These are phyloP conservation scores for Arabidopsis arenosa DNA, from an alignment of 345 rosid genomes.

Conservation along the genomic window DNA sequence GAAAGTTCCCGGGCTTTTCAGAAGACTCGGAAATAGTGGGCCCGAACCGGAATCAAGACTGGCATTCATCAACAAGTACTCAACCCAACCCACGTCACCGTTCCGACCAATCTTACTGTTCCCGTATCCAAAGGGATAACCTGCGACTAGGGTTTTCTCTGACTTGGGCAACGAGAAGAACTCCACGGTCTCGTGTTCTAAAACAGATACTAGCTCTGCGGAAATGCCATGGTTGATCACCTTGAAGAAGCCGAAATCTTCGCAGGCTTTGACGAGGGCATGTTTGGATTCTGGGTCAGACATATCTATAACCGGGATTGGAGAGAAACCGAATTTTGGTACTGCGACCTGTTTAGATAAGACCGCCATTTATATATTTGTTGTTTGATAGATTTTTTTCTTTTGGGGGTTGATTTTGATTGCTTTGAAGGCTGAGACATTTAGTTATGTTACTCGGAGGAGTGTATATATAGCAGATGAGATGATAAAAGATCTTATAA, in stretches of 20 bases:
- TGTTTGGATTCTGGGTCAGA: constrained; percentile 49
- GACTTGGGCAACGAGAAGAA: constrained; percentile 72
- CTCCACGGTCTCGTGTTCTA: constrained; percentile 60
- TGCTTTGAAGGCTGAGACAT: constrained; percentile 32
- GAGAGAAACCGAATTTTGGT: constrained; percentile 34
- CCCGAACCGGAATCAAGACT: constrained; percentile 42
- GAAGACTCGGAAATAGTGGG: constrained; percentile 39
- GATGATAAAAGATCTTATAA: constrained; percentile 13
- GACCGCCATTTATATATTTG: constrained; percentile 35
- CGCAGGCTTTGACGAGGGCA: constrained; percentile 53
- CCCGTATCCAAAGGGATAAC: constrained; percentile 83
- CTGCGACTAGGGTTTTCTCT: constrained; percentile 60
- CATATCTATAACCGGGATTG: constrained; percentile 53
- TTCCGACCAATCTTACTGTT: constrained; percentile 66
- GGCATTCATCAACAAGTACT: constrained; percentile 64
- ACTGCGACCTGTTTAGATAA: constrained; percentile 37
- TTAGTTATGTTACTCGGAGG: constrained; percentile 6
- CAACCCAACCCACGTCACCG: constrained; percentile 88
- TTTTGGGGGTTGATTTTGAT: background rate
- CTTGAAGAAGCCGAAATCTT: constrained; percentile 82
- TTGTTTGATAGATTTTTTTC: background rate
- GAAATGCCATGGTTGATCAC: constrained; percentile 82
- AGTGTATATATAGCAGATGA: constrained; percentile 34
- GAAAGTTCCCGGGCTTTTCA: constrained; percentile 50
- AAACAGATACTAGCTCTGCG: constrained; percentile 49